Percentiles rank a stretch among this genome's conserved stretches.
These are phyloP conservation scores for Triticum turgidum DNA, from an alignment of 176 grass and related monocot species.

Conservation along the genomic window DNA sequence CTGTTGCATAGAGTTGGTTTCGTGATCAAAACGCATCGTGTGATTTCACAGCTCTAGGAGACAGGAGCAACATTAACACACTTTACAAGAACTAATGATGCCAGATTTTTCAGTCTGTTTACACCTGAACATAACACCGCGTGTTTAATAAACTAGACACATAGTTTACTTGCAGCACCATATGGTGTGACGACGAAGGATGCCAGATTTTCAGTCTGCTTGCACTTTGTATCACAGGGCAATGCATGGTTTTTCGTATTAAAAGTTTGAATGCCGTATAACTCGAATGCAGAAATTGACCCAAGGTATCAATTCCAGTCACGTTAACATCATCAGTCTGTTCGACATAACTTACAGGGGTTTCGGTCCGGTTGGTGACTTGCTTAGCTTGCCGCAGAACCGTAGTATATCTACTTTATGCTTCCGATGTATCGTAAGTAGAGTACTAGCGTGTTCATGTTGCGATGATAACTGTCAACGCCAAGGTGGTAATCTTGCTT, in stretches of 20 bases:
- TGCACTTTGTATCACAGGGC: neutral
- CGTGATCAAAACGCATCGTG: no score
- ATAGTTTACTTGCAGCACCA: no score
- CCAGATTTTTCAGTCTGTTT: neutral
- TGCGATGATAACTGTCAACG: no score
- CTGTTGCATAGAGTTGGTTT: neutral
- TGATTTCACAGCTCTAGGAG: no score
- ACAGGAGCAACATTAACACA: no score
- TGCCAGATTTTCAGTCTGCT: no score
- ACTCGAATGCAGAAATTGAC: neutral
- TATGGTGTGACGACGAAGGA: no score
- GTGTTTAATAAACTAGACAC: neutral
- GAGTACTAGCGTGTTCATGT: neutral
- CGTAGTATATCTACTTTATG: neutral
- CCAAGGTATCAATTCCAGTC: neutral
- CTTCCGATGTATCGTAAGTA: neutral
- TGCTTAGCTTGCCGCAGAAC: neutral
- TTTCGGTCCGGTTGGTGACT: neutral
- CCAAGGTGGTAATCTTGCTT: neutral
- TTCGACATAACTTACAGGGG: neutral
- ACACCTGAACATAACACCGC: neutral
- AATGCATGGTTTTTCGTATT: neutral
- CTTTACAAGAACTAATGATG: no score
- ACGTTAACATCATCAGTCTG: neutral
- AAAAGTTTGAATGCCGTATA: neutral